phyloP scores from a whole-genome alignment of 257 asterid species.

The Linderniella brevidens region DNA sequence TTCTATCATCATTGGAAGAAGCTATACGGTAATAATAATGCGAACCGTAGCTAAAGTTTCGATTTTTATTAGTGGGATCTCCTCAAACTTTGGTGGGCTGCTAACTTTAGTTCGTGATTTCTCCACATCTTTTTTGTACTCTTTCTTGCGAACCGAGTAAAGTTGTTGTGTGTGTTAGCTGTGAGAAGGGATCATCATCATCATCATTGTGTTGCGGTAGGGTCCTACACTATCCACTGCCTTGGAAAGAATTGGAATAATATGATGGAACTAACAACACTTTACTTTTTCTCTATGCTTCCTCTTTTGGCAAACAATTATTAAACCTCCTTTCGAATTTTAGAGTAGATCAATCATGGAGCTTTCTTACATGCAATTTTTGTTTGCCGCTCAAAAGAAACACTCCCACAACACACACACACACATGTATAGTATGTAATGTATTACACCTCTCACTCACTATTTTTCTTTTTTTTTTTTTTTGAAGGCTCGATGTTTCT shows the following conservation, averaged over 20 bases:
- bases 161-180: too few relatives aligned
- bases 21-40: conserved; percentile 36
- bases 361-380: conserved; percentile 15
- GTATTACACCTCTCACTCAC: too few relatives aligned
- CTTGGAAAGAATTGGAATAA: conserved; percentile 32
- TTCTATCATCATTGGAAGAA: conserved; percentile 91
- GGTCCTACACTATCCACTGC: conserved; percentile 54
- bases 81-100: too few relatives aligned
- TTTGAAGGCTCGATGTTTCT: conserved; percentile 56
- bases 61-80: not conserved
- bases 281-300: conserved; percentile 7
- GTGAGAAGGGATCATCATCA: too few relatives aligned
- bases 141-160: too few relatives aligned
- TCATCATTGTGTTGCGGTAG: conserved; percentile 17
- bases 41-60: too few relatives aligned
- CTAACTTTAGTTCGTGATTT: too few relatives aligned
- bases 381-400: not conserved
- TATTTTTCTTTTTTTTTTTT: not conserved
- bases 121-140: too few relatives aligned
- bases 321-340: conserved; percentile 5
- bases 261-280: conserved; percentile 12
- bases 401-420: too few relatives aligned
- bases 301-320: conserved; percentile 21
- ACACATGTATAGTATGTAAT: too few relatives aligned
- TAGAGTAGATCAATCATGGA: conserved; percentile 8